These are phyloP conservation scores for Jasminum sambac DNA, from an alignment of 257 asterid species.

Conservation along the genomic window DNA sequence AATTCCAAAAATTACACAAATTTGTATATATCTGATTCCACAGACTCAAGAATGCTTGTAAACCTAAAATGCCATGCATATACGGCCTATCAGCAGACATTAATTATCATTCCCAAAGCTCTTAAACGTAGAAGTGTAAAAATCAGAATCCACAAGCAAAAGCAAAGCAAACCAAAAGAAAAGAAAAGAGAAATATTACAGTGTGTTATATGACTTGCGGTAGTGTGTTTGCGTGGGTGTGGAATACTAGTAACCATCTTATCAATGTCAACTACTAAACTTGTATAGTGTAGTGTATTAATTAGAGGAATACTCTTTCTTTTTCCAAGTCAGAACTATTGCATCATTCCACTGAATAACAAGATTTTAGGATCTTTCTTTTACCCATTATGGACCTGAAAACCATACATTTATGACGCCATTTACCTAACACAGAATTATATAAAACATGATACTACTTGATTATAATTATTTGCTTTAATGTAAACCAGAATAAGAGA, in stretches of 20 bases:
- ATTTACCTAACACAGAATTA: not conserved
- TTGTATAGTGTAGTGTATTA: constrained; percentile 26
- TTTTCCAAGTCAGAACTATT: constrained; percentile 12
- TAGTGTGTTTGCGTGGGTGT: constrained; percentile 63
- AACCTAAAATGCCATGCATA: not conserved
- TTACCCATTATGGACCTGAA: constrained; percentile 48
- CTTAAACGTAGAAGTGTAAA: not conserved
- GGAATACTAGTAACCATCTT: constrained; percentile 62
- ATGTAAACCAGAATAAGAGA: not conserved
- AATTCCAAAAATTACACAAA: too few species aligned
- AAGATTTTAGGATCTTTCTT: constrained; percentile 54
- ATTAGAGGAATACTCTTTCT: constrained; percentile 1
- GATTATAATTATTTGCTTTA: too few species aligned
- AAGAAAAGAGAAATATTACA: not conserved
- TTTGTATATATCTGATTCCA: too few species aligned
- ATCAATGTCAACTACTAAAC: constrained; percentile 41
- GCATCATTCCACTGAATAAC: constrained; percentile 49
- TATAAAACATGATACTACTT: too few species aligned
- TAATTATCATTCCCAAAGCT: constrained; percentile 6
- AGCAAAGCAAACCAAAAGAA: too few species aligned
- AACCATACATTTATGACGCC: constrained; percentile 24
- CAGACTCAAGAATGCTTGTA: too few species aligned
- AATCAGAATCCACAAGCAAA: constrained; percentile 6
- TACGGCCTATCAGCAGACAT: not conserved
- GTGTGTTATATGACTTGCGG: constrained; percentile 24